Evolutionary conservation across 495 filamentous ascomycete genomes (phyloP), one percentile per base, ranked within the genome.

Genomic region (Aspergillus mulundensis): DNA sequence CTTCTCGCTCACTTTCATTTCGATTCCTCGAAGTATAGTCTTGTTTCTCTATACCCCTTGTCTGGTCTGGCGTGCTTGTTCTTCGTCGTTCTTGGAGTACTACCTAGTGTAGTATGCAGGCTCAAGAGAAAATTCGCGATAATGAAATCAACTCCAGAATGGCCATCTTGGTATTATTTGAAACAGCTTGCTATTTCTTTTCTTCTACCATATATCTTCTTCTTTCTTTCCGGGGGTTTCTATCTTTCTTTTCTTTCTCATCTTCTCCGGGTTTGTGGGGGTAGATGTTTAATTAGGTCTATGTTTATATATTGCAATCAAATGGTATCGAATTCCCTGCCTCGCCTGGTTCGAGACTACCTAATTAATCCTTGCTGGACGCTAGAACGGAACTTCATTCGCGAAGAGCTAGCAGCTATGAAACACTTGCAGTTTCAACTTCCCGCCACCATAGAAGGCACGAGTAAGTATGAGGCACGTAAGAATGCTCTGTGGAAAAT

Each of bases 11-110:
- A 14, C 54, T 39, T 18, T 23, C 46, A 45, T 43, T 47, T 21
- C 20, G n/a, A n/a, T n/a, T n/a, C 10, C 41, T 20, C 42, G 24
- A 43, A 7, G 15, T 10, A 38, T 47, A 49, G 10, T 42, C 43
- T 52, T 57, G 16, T 52, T 57, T 60, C 32, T 28, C 53, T 64
- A 64, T 61, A 64, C 57, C 61, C 58, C 50, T 63, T 61, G 44
- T 58, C 51, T 53, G 43, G 44, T 58, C 51, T 53, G 43, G 47
- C 48, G 46, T 52, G 54, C 46, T 53, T 32, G 34, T 43, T 43
- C 50, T 53, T 15, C 38, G 20, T 20, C 30, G 32, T 50, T 19
- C 43, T 46, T 15, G 12, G 15, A 46, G 16, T 30, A 43, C 19
- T 41, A 30, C 19, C 41, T 41, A 30, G 38, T 53, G 38, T 41